A percentile compares a stretch with the other conserved stretches of the same genome.
Evolutionary conservation across 2,329 filamentous ascomycete species (phyloP).

Genomic region (Dichotomopilus funicola): DNA sequence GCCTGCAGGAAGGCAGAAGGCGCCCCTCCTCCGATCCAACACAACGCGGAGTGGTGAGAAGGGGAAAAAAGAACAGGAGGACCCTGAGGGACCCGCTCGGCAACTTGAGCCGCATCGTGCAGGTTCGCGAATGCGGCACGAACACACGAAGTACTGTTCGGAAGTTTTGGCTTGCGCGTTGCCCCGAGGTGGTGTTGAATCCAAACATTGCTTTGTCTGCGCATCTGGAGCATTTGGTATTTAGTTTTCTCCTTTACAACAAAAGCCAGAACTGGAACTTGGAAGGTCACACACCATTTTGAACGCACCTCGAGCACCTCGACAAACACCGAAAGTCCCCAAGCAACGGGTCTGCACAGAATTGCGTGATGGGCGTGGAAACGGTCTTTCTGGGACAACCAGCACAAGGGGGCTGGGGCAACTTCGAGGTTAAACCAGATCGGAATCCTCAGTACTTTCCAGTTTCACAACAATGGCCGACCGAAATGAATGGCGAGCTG

Average conservation of each 20-base stretch:
- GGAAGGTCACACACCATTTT: too few relatives aligned
- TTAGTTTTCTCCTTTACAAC: not conserved
- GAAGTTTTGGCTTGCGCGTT: too few relatives aligned
- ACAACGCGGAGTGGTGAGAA: not conserved
- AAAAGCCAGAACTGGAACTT: not conserved
- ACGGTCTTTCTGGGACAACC: constrained; percentile 7
- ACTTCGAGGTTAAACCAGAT: constrained; percentile 11
- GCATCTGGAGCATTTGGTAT: too few relatives aligned
- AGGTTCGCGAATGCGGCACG: not conserved
- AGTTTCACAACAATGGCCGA: constrained; percentile 16
- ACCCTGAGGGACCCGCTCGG: constrained; percentile 16
- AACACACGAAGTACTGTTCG: not conserved
- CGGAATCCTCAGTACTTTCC: constrained; percentile 1
- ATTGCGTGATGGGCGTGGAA: constrained; percentile 18
- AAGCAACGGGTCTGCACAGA: not conserved
- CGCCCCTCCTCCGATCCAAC: constrained; percentile 17
- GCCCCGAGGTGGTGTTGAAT: not conserved
- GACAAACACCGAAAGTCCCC: not conserved
- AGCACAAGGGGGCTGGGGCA: constrained; percentile 5
- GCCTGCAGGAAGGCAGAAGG: constrained; percentile 10
- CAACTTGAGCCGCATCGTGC: constrained; percentile 20
- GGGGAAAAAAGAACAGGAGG: constrained; percentile 1
- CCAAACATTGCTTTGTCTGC: too few relatives aligned
- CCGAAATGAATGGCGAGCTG: constrained; percentile 15
- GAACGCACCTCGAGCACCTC: too few relatives aligned